A percentile compares a stretch with the other conserved stretches of the same genome.
phyloP scores from a whole-genome alignment of 2,329 filamentous ascomycete genomes.

The Botryotinia convoluta region DNA sequence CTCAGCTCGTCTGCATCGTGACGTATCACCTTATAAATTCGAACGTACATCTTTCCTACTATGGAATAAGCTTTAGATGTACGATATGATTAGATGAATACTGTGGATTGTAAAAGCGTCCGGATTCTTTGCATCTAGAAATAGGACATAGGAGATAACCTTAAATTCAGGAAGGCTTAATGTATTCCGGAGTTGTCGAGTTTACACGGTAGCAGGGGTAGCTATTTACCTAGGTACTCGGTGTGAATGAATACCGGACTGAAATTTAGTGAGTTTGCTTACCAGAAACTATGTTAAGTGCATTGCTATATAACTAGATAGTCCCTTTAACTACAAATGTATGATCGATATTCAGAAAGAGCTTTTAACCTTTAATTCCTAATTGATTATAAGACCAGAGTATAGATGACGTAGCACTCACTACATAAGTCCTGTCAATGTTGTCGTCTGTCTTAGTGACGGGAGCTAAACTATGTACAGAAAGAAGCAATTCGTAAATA shows the following conservation, averaged over 20 bases:
- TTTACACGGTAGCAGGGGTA: background rate
- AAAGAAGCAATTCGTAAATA: background rate
- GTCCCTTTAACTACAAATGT: no score
- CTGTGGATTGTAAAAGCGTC: background rate
- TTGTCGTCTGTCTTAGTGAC: background rate
- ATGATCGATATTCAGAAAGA: no score
- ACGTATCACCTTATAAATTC: background rate
- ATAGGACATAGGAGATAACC: background rate
- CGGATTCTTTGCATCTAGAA: background rate
- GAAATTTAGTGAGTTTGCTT: background rate
- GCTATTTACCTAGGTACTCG: background rate
- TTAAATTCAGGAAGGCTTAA: background rate
- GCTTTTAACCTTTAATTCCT: no score
- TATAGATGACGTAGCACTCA: background rate
- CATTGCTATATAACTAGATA: background rate
- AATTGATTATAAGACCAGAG: no score
- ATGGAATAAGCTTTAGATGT: background rate
- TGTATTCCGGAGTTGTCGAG: background rate
- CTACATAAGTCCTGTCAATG: background rate
- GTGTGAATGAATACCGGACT: background rate
- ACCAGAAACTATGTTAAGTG: background rate
- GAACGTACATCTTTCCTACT: background rate
- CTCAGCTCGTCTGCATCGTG: conserved; percentile 5
- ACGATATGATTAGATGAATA: background rate
- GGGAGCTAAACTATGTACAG: background rate